phyloP scores from a whole-genome alignment of 1,139 yeast genomes.

The Blastobotrys arbuscula region DNA sequence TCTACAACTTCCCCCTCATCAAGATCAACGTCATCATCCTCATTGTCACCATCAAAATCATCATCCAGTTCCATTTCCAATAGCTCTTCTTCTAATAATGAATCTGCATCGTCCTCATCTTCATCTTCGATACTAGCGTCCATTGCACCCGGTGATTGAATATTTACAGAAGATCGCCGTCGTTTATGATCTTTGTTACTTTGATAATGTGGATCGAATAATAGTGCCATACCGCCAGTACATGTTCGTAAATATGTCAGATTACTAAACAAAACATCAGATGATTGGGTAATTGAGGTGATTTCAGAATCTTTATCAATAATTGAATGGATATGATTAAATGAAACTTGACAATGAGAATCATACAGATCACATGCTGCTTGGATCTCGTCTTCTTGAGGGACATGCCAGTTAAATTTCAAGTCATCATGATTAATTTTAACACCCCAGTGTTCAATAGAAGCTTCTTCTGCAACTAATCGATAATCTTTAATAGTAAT shows the following conservation, averaged over 20 bases:
- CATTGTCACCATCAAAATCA: constrained; percentile 30
- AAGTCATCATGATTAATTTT: constrained; percentile 39
- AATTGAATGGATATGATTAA: constrained; percentile 23
- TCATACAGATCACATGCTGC: constrained; percentile 60
- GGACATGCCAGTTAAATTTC: constrained; percentile 70
- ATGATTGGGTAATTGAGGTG: constrained; percentile 25
- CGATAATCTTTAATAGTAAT: constrained; percentile 26
- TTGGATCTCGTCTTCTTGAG: constrained; percentile 50
- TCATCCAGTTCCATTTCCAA: constrained; percentile 24
- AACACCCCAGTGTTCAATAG: constrained; percentile 32
- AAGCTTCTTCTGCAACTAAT: constrained; percentile 19
- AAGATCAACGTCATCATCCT: constrained; percentile 41
- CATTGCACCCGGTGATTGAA: constrained; percentile 4
- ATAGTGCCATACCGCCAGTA: constrained; percentile 66
- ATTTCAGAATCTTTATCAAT: constrained; percentile 27
- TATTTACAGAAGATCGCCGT: background rate
- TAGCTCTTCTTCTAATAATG: constrained; percentile 23
- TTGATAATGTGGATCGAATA: constrained; percentile 59
- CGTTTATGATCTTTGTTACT: background rate
- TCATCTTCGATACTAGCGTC: constrained; percentile 22
- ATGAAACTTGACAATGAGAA: constrained; percentile 38
- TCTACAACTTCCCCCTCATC: constrained; percentile 34
- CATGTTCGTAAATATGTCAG: constrained; percentile 55
- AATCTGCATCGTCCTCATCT: constrained; percentile 32
- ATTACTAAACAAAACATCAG: constrained; percentile 43